Evolutionary conservation across 805 yeast genomes (phyloP), one percentile per base, ranked within the genome.

Genomic region (Phaffomyces opuntiae): DNA sequence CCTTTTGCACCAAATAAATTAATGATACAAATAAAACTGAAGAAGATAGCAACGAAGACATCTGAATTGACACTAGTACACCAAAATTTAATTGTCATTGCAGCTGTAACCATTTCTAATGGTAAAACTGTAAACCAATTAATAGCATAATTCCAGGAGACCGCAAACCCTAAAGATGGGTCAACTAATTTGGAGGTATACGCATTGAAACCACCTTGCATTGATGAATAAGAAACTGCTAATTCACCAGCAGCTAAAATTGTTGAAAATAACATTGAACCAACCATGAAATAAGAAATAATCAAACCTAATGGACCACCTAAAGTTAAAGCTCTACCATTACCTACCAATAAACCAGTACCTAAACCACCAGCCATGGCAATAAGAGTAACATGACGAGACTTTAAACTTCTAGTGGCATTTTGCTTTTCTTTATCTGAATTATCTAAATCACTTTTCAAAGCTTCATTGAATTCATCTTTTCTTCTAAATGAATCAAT

Each of bases 311-410:
- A 86, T 4, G 89, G 87, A 29, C 89, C 89, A 50, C 83, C 83
- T 13, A 67, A 62, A 31, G 64, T 59, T 51, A 84, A 69, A 3
- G 84, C 74, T 17, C 68, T 63, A 36, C 87, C 88, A 13, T 80
- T 69, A 54, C 89, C 88, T 42, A 84, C 80, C 52, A 84, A 77
- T 46, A 83, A 64, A 60, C 91, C 90, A 3, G 88, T 81, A 53
- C 91, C 91, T 35, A 54, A 38, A 43, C 91, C 83, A 45, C 93
- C 89, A 47, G 93, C 93, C 45, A 87, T 71, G 36, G 95, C 88
- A 56, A 87, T 83, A 79, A 53, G 58, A 40, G 42, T 50, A 14
- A 56, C 56, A 44, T 59, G 62, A 27, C 56, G 54, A 5, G 34
- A 24, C 5, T 47, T 45, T 16, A 54, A 38, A 17, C 48, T 48